A percentile compares a stretch with the other conserved stretches of the same genome.
phyloP scores from a whole-genome alignment of 768 basidiomycete species.

The Ramaria rubella region DNA sequence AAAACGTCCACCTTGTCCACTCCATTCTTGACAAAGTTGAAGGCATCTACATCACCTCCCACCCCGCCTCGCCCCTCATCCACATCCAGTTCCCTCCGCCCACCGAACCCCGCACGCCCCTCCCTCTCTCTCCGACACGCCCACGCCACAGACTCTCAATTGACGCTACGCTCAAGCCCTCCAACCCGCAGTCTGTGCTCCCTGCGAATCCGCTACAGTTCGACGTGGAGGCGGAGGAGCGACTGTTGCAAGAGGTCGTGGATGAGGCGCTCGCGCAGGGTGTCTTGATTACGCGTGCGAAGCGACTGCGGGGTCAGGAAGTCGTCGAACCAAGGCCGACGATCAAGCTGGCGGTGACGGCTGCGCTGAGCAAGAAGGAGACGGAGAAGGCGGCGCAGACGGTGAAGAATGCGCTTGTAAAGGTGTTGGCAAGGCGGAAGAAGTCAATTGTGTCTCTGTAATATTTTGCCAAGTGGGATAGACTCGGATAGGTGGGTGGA shows the following conservation, averaged over 20 bases:
- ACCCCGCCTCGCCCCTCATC: slow-evolving; percentile 80
- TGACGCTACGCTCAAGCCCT: slow-evolving; percentile 30
- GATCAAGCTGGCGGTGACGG: slow-evolving; percentile 74
- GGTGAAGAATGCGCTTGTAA: slow-evolving; percentile 66
- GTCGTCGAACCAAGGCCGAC: slow-evolving; percentile 73
- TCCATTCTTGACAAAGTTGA: slow-evolving; percentile 74
- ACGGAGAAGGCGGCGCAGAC: slow-evolving; percentile 79
- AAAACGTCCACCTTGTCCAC: slow-evolving; percentile 76
- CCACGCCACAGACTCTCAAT: slow-evolving; percentile 16
- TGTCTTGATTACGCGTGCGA: slow-evolving; percentile 80
- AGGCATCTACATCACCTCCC: slow-evolving; percentile 76
- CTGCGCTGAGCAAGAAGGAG: slow-evolving; percentile 82
- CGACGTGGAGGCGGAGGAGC: slow-evolving; percentile 67
- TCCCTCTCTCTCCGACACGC: slow-evolving; percentile 22
- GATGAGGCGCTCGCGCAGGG: slow-evolving; percentile 79
- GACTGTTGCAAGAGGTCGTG: slow-evolving; percentile 82
- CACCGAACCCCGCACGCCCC: slow-evolving; percentile 22
- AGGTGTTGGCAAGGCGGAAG: slow-evolving; percentile 58
- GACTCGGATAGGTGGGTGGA: too few species aligned
- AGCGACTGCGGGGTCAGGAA: slow-evolving; percentile 80
- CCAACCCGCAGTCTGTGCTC: slow-evolving; percentile 42
- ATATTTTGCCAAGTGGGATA: too few species aligned
- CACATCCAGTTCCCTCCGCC: slow-evolving; percentile 60
- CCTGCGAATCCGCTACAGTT: slow-evolving; percentile 42
- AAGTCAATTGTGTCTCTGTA: too few species aligned